A percentile compares a stretch with the other conserved stretches of the same genome.
Evolutionary conservation across 345 rosid genomes (phyloP).

Genomic region (Acer campestre): DNA sequence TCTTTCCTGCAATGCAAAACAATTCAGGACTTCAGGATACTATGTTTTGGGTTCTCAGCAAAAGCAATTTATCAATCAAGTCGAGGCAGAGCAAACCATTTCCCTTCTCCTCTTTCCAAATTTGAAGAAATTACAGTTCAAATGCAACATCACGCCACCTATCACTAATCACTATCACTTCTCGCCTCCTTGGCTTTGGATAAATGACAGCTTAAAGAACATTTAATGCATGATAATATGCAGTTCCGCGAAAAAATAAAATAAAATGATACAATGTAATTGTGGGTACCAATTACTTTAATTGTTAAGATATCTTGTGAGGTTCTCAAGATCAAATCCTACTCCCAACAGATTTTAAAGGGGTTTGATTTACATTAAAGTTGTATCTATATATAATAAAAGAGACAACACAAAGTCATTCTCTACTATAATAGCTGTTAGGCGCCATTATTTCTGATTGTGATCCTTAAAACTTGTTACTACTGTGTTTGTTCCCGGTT

Average conservation of each 20-base stretch:
- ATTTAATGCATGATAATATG: no score
- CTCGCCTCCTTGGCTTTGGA: no score
- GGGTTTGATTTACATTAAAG: no score
- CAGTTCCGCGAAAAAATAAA: no score
- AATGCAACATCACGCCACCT: no score
- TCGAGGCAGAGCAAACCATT: neutral
- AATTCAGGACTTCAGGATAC: neutral
- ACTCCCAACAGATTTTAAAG: no score
- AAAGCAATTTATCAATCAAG: neutral
- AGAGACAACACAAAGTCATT: neutral
- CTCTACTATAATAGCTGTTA: neutral
- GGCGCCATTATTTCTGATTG: neutral
- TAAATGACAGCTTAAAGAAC: no score
- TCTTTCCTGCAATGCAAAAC: conserved; percentile 52
- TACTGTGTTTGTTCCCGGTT: neutral
- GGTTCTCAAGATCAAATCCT: neutral
- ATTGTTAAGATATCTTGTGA: no score
- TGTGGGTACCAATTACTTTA: neutral
- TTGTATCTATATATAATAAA: no score
- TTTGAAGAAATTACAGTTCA: no score
- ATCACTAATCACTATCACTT: no score
- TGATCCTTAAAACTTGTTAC: conserved; percentile 1
- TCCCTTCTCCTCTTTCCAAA: neutral
- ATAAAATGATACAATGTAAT: neutral
- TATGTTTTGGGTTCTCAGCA: neutral